Conservation (phyloP, 768 basidiomycete genomes). For the Chalciporus sphaerocephalus region DNA sequence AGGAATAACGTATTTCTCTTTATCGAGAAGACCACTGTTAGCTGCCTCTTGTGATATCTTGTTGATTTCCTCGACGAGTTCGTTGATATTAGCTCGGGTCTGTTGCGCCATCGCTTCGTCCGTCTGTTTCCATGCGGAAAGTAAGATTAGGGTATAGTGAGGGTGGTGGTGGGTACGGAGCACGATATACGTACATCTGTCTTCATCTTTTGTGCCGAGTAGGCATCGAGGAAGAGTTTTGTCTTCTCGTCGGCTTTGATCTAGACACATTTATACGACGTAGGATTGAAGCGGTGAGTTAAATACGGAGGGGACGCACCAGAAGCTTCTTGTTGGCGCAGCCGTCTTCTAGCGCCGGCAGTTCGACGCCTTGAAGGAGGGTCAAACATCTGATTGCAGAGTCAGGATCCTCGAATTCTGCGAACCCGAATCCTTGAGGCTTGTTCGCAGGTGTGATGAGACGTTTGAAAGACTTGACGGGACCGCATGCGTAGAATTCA, state of each 20-base stretch:
- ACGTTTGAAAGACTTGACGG: slow-evolving; percentile 85
- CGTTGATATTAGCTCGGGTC: slow-evolving; percentile 60
- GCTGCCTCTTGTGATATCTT: slow-evolving; percentile 70
- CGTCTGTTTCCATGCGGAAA: slow-evolving; percentile 38
- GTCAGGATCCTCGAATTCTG: slow-evolving; percentile 91
- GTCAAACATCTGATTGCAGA: slow-evolving; percentile 74
- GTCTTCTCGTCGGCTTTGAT: slow-evolving; percentile 98
- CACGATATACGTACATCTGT: slow-evolving; percentile 63
- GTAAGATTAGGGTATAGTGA: not conserved
- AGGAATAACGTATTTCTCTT: slow-evolving; percentile 86
- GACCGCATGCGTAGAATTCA: slow-evolving; percentile 76
- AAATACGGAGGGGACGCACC: slow-evolving; percentile 46
- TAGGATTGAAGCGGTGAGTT: slow-evolving; percentile 33
- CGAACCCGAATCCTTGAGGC: slow-evolving; percentile 96
- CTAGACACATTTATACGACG: slow-evolving; percentile 40
- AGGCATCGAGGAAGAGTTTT: slow-evolving; percentile 80
- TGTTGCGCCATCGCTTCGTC: slow-evolving; percentile 64
- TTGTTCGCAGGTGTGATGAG: slow-evolving; percentile 90
- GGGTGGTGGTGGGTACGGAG: no score
- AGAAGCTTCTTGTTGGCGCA: slow-evolving; percentile 60
- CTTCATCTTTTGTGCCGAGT: slow-evolving; percentile 69
- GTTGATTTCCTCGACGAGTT: slow-evolving; percentile 67
- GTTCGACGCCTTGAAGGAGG: slow-evolving; percentile 57
- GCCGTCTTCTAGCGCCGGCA: slow-evolving; percentile 59
- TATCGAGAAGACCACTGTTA: slow-evolving; percentile 68